A percentile compares a stretch with the other conserved stretches of the same genome.
These are phyloP conservation scores for Blastocrithidia nonstop DNA, from an alignment of 208 protist species.

Conservation along the genomic window DNA sequence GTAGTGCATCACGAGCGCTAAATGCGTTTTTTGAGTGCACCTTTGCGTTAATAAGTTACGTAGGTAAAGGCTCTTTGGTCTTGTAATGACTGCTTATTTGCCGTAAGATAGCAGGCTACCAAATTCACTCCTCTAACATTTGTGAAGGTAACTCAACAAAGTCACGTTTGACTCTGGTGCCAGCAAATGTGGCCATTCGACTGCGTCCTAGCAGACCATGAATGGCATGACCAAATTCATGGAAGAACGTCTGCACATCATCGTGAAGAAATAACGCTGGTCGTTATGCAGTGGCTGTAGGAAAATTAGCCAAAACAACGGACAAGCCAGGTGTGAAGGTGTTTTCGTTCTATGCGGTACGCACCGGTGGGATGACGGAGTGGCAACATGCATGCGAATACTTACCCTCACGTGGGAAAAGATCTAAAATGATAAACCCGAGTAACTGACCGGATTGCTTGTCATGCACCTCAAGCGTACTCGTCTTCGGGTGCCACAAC, in stretches of 20 bases:
- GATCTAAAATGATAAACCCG: conserved; percentile 68
- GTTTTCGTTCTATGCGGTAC: conserved; percentile 15
- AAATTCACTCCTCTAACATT: conserved; percentile 84
- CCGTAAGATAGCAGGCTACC: conserved; percentile 65
- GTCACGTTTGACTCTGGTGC: conserved; percentile 64
- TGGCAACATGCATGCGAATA: conserved; percentile 72
- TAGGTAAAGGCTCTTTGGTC: conserved; percentile 50
- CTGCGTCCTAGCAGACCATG: conserved; percentile 63
- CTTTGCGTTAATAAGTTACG: conserved; percentile 52
- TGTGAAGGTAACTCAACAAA: conserved; percentile 86
- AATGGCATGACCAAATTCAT: conserved; percentile 84
- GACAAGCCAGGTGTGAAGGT: conserved; percentile 55
- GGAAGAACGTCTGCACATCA: conserved; percentile 82
- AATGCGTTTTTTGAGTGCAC: conserved; percentile 68
- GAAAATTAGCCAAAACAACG: conserved; percentile 75
- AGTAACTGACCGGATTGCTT: conserved; percentile 32
- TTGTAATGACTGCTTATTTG: conserved; percentile 72
- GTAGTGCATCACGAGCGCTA: conserved; percentile 39
- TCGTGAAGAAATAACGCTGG: conserved; percentile 62
- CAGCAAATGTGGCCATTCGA: conserved; percentile 62
- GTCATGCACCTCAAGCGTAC: conserved; percentile 57
- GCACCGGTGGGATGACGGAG: conserved; percentile 55
- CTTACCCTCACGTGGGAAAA: conserved; percentile 80
- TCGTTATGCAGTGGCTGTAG: conserved; percentile 36
- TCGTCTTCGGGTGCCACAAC: conserved; percentile 52